Evolutionary conservation across 2,329 filamentous ascomycete genomes (phyloP), one percentile per base, ranked within the genome.

Genomic region (Aspergillus costaricaensis): DNA sequence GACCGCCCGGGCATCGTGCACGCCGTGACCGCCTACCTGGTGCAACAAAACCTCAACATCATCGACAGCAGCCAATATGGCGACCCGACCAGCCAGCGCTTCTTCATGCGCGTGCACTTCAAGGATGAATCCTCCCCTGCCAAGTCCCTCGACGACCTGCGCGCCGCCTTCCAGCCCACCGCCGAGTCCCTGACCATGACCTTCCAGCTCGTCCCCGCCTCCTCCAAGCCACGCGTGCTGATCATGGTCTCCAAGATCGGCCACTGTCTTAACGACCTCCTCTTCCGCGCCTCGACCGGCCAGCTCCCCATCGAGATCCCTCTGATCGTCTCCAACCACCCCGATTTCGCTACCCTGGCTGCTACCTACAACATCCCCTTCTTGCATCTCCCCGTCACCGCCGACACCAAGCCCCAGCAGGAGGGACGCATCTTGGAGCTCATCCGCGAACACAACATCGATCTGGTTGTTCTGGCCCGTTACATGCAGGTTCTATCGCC

Each of bases 181-280:
- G 88, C 88, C 3, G 69, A 78, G 55, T 81, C 87, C 25, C 85
- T 91, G 78, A 72, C 81, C 60, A 90, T 92, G 87, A 81, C 86
- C 68, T 92, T 90, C 79, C 83, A 90, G 68, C 83, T 95, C 68
- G 84, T 87, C 14, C 85, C 89, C 3, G 84, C 87, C 12, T 79
- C 86, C 53, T 82, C 87, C 70, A 92, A 92, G 80, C 88, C 88
- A 59, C 85, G 87, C 66, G 88, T 93, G 52, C 81, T 95, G 69
- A 91, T 95, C 81, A 94, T 95, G 91, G 91, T 94, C 30, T 93
- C 90, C 70, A 93, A 93, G 81, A 93, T 92, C 69, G 91, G 91
- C 8, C 91, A 94, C 81, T 94, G 91, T 76, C 82, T 94, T 57
- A 93, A 93, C 77, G 90, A 94, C 77, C 81, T 95, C 52, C 84